Evolutionary conservation across 768 basidiomycete species (phyloP).

Genomic region (Roridomyces roridus): DNA sequence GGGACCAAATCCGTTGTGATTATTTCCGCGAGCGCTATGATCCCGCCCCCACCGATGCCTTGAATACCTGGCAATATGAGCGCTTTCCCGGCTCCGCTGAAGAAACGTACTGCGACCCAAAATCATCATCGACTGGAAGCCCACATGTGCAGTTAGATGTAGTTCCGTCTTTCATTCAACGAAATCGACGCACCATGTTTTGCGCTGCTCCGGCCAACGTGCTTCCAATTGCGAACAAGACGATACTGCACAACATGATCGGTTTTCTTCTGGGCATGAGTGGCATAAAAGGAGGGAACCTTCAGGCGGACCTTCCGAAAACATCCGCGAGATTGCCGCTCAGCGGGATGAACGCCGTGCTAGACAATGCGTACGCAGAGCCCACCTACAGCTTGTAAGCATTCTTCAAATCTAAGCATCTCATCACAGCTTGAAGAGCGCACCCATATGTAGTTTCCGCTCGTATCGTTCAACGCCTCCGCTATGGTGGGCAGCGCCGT

Average conservation of each 20-base stretch:
- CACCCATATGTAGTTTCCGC: slow-evolving; percentile 21
- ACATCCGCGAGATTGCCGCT: slow-evolving; percentile 37
- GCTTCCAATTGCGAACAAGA: slow-evolving; percentile 46
- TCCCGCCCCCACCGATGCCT: slow-evolving; percentile 42
- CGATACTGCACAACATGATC: slow-evolving; percentile 33
- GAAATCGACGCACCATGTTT: slow-evolving; percentile 36
- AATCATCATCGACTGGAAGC: slow-evolving; percentile 37
- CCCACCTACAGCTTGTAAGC: slow-evolving; percentile 43
- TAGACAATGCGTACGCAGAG: slow-evolving; percentile 44
- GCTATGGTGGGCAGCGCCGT: slow-evolving; percentile 19
- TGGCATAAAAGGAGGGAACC: background rate
- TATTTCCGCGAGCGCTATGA: slow-evolving; percentile 41
- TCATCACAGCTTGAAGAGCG: too few species aligned
- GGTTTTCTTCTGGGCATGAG: slow-evolving; percentile 19
- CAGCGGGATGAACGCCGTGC: slow-evolving; percentile 45
- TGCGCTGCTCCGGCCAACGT: slow-evolving; percentile 46
- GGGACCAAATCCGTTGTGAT: slow-evolving; percentile 48
- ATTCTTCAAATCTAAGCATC: too few species aligned
- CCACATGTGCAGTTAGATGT: background rate
- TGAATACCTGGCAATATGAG: slow-evolving; percentile 6
- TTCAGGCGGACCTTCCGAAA: slow-evolving; percentile 35
- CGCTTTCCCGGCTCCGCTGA: background rate
- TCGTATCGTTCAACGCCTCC: slow-evolving; percentile 10
- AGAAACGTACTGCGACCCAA: slow-evolving; percentile 35
- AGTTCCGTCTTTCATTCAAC: too few species aligned